These are phyloP conservation scores for Candida golubevii DNA, from an alignment of 805 yeast species.

Conservation along the genomic window DNA sequence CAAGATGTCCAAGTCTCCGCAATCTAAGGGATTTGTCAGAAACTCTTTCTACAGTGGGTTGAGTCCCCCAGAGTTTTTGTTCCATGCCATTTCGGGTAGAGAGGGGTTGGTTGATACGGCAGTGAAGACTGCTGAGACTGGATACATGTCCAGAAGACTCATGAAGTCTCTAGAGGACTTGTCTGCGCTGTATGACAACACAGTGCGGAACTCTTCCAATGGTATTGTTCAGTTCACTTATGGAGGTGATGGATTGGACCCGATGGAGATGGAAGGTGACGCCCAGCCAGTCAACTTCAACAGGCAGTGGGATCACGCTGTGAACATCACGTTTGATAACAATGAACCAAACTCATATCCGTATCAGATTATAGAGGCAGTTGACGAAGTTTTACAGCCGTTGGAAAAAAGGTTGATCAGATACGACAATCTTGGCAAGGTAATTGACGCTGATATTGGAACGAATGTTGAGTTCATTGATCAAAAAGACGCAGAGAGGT, in stretches of 20 bases:
- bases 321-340: slow-evolving; percentile 61
- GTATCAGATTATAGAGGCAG: slow-evolving; percentile 55
- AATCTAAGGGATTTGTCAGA: slow-evolving; percentile 96
- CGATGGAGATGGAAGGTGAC: slow-evolving; percentile 98
- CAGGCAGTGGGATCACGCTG: slow-evolving; percentile 93
- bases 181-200: slow-evolving; percentile 87
- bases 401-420: slow-evolving; percentile 57
- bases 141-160: slow-evolving; percentile 95
- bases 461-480: slow-evolving; percentile 66
- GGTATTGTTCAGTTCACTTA: slow-evolving; percentile 97
- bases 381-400: slow-evolving; percentile 56
- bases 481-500: slow-evolving; percentile 82
- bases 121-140: slow-evolving; percentile 98
- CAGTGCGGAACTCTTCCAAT: slow-evolving; percentile 91
- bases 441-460: slow-evolving; percentile 38
- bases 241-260: slow-evolving; percentile 99
- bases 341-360: slow-evolving; percentile 61
- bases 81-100: slow-evolving; percentile 99
- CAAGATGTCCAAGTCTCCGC: slow-evolving; percentile 94
- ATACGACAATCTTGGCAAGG: slow-evolving; percentile 69
- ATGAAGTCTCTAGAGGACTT: slow-evolving; percentile 97
- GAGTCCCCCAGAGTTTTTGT: slow-evolving; percentile 97
- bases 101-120: slow-evolving; percentile 99
- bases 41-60: slow-evolving; percentile 95
- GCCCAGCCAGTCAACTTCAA: slow-evolving; percentile 91